Percentiles rank a stretch among this genome's conserved stretches.
Evolutionary conservation across 768 basidiomycete species (phyloP).

Genomic region (Coprinellus micaceus): DNA sequence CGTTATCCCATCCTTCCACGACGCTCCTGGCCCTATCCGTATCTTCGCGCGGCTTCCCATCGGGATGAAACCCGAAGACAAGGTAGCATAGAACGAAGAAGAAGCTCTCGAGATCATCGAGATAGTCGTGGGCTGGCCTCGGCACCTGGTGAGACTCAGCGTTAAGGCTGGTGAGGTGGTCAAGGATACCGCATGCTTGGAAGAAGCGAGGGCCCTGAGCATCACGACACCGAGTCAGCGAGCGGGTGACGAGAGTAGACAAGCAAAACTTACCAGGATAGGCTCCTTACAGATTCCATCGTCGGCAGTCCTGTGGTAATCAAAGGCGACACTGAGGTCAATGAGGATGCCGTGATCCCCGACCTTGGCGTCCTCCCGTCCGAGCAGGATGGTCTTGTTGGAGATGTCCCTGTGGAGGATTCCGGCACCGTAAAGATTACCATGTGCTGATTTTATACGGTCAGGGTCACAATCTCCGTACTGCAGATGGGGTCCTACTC

Average conservation of each 20-base stretch:
- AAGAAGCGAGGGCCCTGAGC: background rate
- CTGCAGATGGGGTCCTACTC: no score
- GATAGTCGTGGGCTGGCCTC: background rate
- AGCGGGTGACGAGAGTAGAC: no score
- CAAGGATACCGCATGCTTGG: background rate
- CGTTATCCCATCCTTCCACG: no score
- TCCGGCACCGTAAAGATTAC: background rate
- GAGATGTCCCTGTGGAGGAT: background rate
- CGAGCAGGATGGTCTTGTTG: background rate
- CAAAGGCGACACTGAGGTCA: background rate
- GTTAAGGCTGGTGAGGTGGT: no score
- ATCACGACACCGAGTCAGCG: no score
- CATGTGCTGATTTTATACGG: background rate
- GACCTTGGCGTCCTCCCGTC: background rate
- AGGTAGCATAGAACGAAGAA: background rate
- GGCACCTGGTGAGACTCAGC: no score
- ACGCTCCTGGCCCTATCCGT: no score
- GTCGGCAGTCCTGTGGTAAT: background rate
- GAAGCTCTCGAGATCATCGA: background rate
- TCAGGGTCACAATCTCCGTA: no score
- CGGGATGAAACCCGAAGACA: no score
- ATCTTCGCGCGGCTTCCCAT: no score
- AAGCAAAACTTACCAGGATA: background rate
- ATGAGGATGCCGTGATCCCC: background rate
- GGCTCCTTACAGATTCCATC: background rate